These are phyloP conservation scores for Balansia obtecta DNA, from an alignment of 2,329 filamentous ascomycete genomes.

Conservation along the genomic window DNA sequence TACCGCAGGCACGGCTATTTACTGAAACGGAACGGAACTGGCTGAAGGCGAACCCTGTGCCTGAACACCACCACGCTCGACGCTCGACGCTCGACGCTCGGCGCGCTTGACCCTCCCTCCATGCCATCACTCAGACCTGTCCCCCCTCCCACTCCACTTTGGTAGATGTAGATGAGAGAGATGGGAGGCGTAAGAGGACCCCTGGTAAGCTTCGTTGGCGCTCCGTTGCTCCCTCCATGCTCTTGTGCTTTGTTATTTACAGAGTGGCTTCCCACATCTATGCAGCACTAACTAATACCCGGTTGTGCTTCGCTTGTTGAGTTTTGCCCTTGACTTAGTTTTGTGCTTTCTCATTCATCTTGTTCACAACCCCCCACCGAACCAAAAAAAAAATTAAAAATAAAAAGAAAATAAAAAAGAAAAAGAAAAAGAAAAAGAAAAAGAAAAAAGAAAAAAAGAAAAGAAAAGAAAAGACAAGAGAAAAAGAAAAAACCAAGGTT, in stretches of 20 bases:
- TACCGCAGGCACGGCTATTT: neutral
- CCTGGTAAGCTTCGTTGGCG: conserved; percentile 5
- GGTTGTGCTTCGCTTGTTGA: conserved; percentile 2
- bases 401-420: too few relatives aligned
- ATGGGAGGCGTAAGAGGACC: conserved; percentile 2
- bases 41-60: neutral
- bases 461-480: neutral
- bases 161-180: neutral
- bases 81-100: neutral
- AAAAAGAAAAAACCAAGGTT: too few relatives aligned
- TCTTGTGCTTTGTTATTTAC: neutral
- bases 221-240: neutral
- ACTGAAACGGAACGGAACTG: neutral
- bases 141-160: conserved; percentile 5
- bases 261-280: conserved; percentile 3
- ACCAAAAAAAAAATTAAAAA: too few relatives aligned
- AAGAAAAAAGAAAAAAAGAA: too few relatives aligned
- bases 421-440: neutral
- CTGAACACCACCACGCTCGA: too few relatives aligned
- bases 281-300: neutral
- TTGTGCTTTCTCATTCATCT: neutral
- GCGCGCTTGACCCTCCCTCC: neutral
- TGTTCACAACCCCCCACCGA: neutral
- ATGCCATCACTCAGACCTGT: neutral
- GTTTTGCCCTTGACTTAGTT: neutral